Conservation (phyloP, 2,329 filamentous ascomycete species). For the Incumbomyces lentus region DNA sequence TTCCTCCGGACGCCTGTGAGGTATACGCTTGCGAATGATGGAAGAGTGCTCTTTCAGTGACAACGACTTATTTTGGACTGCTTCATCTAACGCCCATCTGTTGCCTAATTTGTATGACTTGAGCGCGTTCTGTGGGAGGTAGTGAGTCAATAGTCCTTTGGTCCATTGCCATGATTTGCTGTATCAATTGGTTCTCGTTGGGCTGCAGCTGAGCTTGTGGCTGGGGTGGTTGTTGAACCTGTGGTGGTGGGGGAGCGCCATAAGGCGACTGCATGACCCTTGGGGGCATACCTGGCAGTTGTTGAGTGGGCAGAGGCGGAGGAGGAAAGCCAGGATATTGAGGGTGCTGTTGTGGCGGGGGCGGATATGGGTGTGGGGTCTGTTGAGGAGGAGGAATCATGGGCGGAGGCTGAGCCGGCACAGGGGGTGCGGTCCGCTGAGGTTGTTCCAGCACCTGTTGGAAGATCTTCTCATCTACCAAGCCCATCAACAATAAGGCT, state of each 20-base stretch:
- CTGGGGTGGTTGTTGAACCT: slow-evolving; percentile 43
- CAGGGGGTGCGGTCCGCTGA: slow-evolving; percentile 17
- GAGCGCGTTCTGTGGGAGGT: slow-evolving; percentile 61
- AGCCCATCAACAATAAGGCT: slow-evolving; percentile 79
- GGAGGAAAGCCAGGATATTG: slow-evolving; percentile 10
- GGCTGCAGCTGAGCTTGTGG: slow-evolving; percentile 42
- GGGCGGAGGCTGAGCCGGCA: slow-evolving; percentile 23
- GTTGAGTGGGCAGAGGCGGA: slow-evolving; percentile 22
- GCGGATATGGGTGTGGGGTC: slow-evolving; percentile 16
- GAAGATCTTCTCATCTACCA: slow-evolving; percentile 77
- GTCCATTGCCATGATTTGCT: slow-evolving; percentile 70
- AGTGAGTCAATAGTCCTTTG: slow-evolving; percentile 71
- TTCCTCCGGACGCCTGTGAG: too few species aligned
- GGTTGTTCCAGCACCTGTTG: slow-evolving; percentile 64
- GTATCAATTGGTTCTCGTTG: slow-evolving; percentile 59
- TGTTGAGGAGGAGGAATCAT: slow-evolving; percentile 27
- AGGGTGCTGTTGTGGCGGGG: slow-evolving; percentile 25
- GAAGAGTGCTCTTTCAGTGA: not conserved
- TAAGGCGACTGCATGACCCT: slow-evolving; percentile 28
- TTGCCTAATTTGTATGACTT: slow-evolving; percentile 68
- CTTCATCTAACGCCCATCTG: slow-evolving; percentile 35
- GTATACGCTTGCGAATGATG: not conserved
- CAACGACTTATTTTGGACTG: not conserved
- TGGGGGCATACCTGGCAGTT: slow-evolving; percentile 29
- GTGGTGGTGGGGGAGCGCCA: slow-evolving; percentile 28